Base-by-base conservation (phyloP, 2,329 filamentous ascomycete genomes). In the Cladosporium sp. region DNA sequence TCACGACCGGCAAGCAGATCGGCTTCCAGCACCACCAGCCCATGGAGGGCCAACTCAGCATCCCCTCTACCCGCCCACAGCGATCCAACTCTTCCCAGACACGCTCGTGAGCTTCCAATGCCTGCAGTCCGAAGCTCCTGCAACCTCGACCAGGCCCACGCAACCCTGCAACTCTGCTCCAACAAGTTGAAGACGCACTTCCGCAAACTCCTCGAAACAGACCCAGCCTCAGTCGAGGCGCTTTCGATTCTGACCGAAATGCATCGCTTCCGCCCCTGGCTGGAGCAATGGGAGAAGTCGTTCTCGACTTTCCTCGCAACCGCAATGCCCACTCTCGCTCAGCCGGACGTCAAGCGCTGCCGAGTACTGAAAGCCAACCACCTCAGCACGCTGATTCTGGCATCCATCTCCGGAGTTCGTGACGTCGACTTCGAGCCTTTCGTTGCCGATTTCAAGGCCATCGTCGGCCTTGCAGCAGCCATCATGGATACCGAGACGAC, bases 341-440 rank as follows among this genome's bases (percentile, higher is more conserved):
- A 20, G 5, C 56, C 60, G n/a, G 61, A 65, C 25, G 50, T 65
- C n/a, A 58, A 57, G 12, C 54, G 51, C 15, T 62, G 55, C 35
- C 55, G 63, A 9, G 54, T 65, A 8, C 54, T 66, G 19, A 66
- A 66, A 46, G 62, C 63, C 5, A 66, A 66, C 40, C 63, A 66
- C 35, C 52, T 66, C 4, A 58, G 57, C 25, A 63, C 62, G 50
- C 57, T 55, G 18, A 56, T 66, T n/a, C 50, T 66, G n/a, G 60
- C 61, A 1, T 58, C 62, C 32, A 41, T 40, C 20, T 38, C 42
- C 29, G 43, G 49, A 8, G 42, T 43, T n/a, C 47, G 47, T 2
- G 41, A 38, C 30, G 49, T 43, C 27, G 43, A 51, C 19, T 35
- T 45, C 9, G 49, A 51, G 33, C 48, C 48, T 16, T 50, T 50